Evolutionary conservation across 371 early-diverging fungal species (phyloP), one percentile per base, ranked within the genome.

Genomic region (Apophysomyces sp.): DNA sequence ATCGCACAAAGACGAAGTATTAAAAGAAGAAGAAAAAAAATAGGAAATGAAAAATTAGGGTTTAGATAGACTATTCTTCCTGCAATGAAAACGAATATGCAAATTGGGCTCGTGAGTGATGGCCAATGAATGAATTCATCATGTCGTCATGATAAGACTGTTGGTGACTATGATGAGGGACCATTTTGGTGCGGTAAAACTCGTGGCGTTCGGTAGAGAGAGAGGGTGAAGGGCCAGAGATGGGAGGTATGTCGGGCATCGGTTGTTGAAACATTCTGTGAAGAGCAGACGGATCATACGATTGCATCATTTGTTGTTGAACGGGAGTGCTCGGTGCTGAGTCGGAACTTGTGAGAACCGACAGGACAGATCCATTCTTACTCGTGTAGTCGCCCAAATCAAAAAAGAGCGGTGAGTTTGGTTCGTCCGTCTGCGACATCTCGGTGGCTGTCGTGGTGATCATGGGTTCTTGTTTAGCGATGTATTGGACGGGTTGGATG

Each of bases 271-370:
- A 44, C 49, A 44, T 44, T 16, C 49, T 16, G n/a, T 44, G 49
- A 44, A 44, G 49, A 4, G 49, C 24, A 44, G 49, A 44, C 9
- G 49, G 49, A 44, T 44, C 49, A 44, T 44, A 44, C 49, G 49
- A 44, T 44, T 44, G 49, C 21, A 44, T 44, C 49, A 44, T 44
- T 44, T 44, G 49, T 26, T 44, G 49, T 21, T 44, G 49, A 11
- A 44, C 49, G 49, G 49, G 49, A 21, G 49, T 44, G 49, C 49
- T 44, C 49, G 49, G 49, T 21, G 49, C 49, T 44, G 49, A 44
- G 24, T 44, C 49, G 49, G 49, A 44, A 21, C 49, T 44, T 44
- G 49, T 44, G 49, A 44, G 49, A 21, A 44, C 49, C 24, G 49
- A 44, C 24, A 44, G n/a, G 21, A 44, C 49, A 7, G 49, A 44